Evolutionary conservation across 225 moss, liverwort and hornwort genomes (phyloP).

Genomic region (Bryum argenteum): DNA sequence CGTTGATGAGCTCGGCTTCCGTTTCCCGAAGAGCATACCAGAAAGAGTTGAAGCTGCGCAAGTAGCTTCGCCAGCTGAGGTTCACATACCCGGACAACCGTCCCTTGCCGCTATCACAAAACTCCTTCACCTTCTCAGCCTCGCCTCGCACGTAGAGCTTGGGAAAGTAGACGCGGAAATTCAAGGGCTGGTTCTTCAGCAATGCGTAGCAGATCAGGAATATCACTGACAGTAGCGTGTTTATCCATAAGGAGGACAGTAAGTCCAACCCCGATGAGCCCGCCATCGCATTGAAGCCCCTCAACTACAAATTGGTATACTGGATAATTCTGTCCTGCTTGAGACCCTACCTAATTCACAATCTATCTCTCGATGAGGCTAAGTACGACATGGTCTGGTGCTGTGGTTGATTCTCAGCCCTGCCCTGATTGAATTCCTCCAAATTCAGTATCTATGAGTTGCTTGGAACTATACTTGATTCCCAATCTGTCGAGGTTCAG

Average conservation of each 20-base stretch:
- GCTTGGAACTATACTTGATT: too few relatives aligned
- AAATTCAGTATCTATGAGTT: too few relatives aligned
- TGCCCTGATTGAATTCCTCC: too few relatives aligned
- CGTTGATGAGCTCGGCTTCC: constrained; percentile 65
- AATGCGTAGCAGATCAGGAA: constrained; percentile 57
- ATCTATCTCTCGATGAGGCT: too few relatives aligned
- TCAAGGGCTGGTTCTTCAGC: constrained; percentile 82
- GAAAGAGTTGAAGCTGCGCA: constrained; percentile 74
- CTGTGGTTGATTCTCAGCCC: too few relatives aligned
- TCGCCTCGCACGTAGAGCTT: constrained; percentile 51
- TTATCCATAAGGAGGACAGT: constrained; percentile 48
- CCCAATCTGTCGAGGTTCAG: too few relatives aligned
- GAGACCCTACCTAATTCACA: too few relatives aligned
- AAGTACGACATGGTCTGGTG: too few relatives aligned
- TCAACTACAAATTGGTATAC: too few relatives aligned
- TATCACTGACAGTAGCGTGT: constrained; percentile 46
- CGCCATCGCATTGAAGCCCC: constrained; percentile 21
- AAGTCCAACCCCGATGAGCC: constrained; percentile 37
- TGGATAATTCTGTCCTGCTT: too few relatives aligned
- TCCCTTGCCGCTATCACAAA: constrained; percentile 26
- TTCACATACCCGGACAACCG: constrained; percentile 64
- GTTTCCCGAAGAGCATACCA: constrained; percentile 58
- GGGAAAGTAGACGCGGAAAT: constrained; percentile 77
- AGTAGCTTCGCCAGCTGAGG: constrained; percentile 62
- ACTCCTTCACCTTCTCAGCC: constrained; percentile 32